phyloP scores from a whole-genome alignment of 2,329 filamentous ascomycete genomes.

The Phyllosticta capitalensis region DNA sequence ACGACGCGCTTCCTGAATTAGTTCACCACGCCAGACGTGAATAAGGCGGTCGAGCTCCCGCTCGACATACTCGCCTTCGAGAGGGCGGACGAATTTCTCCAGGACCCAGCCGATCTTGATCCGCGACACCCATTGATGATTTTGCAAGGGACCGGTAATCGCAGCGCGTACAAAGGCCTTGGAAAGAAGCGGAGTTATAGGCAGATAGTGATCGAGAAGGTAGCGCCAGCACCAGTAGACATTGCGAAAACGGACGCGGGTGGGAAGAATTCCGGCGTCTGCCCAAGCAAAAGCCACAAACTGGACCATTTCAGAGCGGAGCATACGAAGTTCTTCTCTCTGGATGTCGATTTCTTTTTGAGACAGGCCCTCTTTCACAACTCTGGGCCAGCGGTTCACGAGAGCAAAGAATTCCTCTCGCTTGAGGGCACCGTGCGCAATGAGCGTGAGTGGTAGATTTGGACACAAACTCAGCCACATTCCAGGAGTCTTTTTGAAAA shows the following conservation, averaged over 20 bases:
- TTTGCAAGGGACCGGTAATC: constrained; percentile 3
- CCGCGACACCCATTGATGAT: constrained; percentile 3
- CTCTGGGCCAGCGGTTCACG: background rate
- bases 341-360: background rate
- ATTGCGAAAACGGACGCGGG: constrained; percentile 7
- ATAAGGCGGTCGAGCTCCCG: background rate
- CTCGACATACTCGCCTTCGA: background rate
- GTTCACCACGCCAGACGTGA: constrained; percentile 1
- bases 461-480: constrained; percentile 4
- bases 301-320: constrained; percentile 3
- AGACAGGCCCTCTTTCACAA: background rate
- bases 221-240: constrained; percentile 9
- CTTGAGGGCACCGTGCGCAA: background rate
- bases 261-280: background rate
- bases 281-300: constrained; percentile 4
- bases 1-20: constrained; percentile 2
- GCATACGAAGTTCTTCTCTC: background rate
- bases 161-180: constrained; percentile 8
- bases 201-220: background rate
- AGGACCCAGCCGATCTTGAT: constrained; percentile 1
- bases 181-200: constrained; percentile 1
- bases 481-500: background rate
- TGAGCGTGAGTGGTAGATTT: constrained; percentile 1
- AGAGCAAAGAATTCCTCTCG: constrained; percentile 5
- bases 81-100: background rate